Evolutionary conservation across 208 protist species (phyloP).

Genomic region (Strigomonas culicis): DNA sequence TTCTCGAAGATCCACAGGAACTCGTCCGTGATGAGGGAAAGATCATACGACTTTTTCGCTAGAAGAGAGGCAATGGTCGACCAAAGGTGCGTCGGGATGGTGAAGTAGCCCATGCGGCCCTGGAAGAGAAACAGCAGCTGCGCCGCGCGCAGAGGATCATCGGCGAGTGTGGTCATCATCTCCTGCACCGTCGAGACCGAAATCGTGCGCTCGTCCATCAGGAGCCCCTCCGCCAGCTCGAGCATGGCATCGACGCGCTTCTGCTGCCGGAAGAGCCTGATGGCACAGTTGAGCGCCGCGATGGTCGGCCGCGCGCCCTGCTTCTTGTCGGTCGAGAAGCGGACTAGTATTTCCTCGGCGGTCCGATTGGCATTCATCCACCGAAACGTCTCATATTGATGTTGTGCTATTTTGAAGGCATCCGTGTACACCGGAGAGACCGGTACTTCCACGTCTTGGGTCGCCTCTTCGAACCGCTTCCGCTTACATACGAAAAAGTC

Average conservation of each 20-base stretch:
- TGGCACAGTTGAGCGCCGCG: neutral
- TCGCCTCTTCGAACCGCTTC: neutral
- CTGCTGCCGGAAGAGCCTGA: neutral
- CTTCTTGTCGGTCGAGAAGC: slow-evolving; percentile 3
- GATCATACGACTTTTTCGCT: neutral
- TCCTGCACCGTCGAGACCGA: neutral
- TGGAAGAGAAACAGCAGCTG: neutral
- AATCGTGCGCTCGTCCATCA: neutral
- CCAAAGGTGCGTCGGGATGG: neutral
- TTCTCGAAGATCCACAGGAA: slow-evolving; percentile 65
- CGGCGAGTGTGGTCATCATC: neutral
- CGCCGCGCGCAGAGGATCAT: slow-evolving; percentile 1
- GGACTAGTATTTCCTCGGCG: neutral
- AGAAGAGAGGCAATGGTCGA: neutral
- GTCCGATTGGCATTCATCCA: neutral
- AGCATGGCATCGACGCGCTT: neutral
- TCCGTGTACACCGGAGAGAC: too few species aligned
- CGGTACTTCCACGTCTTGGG: too few species aligned
- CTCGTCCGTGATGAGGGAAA: slow-evolving; percentile 24
- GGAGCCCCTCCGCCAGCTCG: slow-evolving; percentile 2
- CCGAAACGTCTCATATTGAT: slow-evolving; percentile 1
- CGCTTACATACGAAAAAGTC: slow-evolving; percentile 6
- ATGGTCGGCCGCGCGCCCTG: neutral
- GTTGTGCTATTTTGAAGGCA: neutral
- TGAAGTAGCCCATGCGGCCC: neutral